phyloP scores from a whole-genome alignment of 2,329 filamentous ascomycete species.

The Sclerotinia subarctica region DNA sequence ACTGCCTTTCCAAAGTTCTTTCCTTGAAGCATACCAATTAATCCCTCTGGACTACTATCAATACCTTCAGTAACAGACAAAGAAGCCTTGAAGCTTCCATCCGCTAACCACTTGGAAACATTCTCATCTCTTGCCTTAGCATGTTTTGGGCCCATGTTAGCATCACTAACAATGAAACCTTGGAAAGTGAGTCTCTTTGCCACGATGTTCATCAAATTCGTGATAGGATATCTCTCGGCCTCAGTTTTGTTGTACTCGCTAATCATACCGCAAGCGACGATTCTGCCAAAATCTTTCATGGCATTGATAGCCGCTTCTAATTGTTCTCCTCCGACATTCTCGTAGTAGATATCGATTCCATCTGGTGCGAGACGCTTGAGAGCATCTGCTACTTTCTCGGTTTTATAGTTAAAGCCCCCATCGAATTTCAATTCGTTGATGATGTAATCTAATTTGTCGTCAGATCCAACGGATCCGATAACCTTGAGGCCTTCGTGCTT shows the following conservation, averaged over 20 bases:
- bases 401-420: conserved; percentile 78
- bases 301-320: conserved; percentile 63
- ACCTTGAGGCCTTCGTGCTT: conserved; percentile 73
- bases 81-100: conserved; percentile 62
- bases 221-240: conserved; percentile 56
- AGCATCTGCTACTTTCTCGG: conserved; percentile 62
- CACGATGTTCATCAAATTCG: conserved; percentile 58
- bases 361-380: conserved; percentile 65
- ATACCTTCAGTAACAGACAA: conserved; percentile 62
- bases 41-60: conserved; percentile 61
- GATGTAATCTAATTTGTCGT: conserved; percentile 72
- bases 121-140: conserved; percentile 61
- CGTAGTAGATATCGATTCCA: conserved; percentile 77
- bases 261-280: conserved; percentile 64
- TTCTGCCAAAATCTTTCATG: conserved; percentile 62
- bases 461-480: conserved; percentile 71
- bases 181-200: conserved; percentile 60
- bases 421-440: conserved; percentile 71
- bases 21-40: conserved; percentile 64
- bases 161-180: conserved; percentile 65
- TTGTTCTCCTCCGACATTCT: conserved; percentile 75
- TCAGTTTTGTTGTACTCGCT: conserved; percentile 60
- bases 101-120: conserved; percentile 64
- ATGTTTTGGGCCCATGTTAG: conserved; percentile 60
- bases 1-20: conserved; percentile 73